phyloP scores from a whole-genome alignment of 345 rosid species.

The Citrus sinensis region DNA sequence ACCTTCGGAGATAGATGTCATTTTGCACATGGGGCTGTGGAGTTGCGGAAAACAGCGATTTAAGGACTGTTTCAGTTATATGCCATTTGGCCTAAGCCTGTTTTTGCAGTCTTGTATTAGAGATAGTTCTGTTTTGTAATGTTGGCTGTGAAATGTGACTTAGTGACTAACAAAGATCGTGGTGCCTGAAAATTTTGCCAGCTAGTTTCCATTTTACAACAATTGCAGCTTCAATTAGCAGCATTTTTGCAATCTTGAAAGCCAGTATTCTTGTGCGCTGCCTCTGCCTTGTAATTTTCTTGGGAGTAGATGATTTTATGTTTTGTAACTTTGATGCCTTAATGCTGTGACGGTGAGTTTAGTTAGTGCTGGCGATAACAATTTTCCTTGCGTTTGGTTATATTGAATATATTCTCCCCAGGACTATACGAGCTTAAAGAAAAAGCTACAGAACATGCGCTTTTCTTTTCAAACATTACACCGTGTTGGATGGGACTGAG shows the following conservation, averaged over 20 bases:
- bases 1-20: conserved; percentile 87
- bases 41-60: conserved; percentile 56
- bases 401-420: neutral
- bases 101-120: conserved; percentile 18
- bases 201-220: neutral
- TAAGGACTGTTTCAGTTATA: neutral
- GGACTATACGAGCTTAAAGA: neutral
- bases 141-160: conserved; percentile 2
- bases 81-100: neutral
- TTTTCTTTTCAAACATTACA: too few species aligned
- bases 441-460: too few species aligned
- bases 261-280: neutral
- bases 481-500: too few species aligned
- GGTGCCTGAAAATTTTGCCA: neutral
- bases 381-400: too few species aligned
- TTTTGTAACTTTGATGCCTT: neutral
- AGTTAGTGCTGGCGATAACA: neutral
- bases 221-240: neutral
- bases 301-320: neutral
- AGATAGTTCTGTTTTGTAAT: neutral
- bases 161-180: conserved; percentile 3
- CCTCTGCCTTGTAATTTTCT: neutral
- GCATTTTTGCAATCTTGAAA: neutral
- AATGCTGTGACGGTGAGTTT: neutral
- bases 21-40: conserved; percentile 92